Base-by-base conservation (phyloP, 305 asterid species). In the Fraxinus paxiana region DNA sequence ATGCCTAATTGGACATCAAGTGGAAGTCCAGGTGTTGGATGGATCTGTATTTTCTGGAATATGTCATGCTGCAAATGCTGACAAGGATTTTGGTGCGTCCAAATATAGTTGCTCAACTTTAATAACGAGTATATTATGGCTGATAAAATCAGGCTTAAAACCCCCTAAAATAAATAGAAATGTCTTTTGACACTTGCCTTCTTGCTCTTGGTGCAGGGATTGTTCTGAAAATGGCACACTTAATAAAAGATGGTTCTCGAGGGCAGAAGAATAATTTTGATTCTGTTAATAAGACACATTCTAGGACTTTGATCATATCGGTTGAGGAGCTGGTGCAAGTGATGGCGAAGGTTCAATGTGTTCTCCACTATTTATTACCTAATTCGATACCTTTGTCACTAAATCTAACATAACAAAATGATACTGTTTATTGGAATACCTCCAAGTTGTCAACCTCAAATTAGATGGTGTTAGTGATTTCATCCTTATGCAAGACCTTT, bases 241-340 rank as follows among this genome's bases (percentile, higher is more conserved):
- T 91, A 82, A 85, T 83, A 73, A 91, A 89, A 84, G 97, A 89
- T 87, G 91, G 95, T 79, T 91, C 95, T 80, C 91, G 78, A 84
- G 95, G 90, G 51, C 91, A 84, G 82, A 91, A 85, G 78, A 81
- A 59, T 85, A 63, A 59, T 82, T 82, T 88, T 46, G 97, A 91
- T 82, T 75, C 84, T 84, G 78, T 88, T 78, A 85, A 28, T 89
- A 92, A 90, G 86, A 92, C 88, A 63, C 92, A 89, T 70, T 82
- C 87, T 26, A 87, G 76, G 89, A 92, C 94, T 80, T 82, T 96
- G 81, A 90, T 96, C 76, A 90, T 96, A 82, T 90, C 92, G 75
- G 88, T 93, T 75, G 84, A 85, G 84, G 98, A 96, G 84, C 94
- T 96, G 81, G 92, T 91, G 87, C 99, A 95, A 90, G 92, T 96